Percentiles rank a stretch among this genome's conserved stretches.
phyloP scores from a whole-genome alignment of 768 basidiomycete genomes.

The Amanita muscaria region DNA sequence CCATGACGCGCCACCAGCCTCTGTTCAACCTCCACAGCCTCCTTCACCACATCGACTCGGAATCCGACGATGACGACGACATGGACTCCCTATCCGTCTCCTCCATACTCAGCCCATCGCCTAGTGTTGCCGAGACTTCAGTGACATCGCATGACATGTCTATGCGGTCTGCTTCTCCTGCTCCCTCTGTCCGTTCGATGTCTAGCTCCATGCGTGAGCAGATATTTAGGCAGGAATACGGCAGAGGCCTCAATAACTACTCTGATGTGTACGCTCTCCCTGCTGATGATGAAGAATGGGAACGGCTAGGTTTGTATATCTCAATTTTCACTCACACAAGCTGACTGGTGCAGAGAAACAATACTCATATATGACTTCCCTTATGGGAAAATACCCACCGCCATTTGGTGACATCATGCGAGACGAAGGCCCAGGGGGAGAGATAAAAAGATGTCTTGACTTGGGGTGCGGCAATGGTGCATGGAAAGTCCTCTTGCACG shows the following conservation, averaged over 20 bases:
- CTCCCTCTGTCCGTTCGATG: conserved; percentile 61
- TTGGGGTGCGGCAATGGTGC: conserved; percentile 74
- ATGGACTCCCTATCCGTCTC: conserved; percentile 38
- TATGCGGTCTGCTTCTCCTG: conserved; percentile 57
- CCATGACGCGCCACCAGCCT: neutral
- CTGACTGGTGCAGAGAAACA: conserved; percentile 45
- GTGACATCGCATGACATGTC: conserved; percentile 51
- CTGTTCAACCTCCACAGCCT: neutral
- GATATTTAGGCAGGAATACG: conserved; percentile 57
- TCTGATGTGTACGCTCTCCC: conserved; percentile 74
- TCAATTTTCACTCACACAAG: conserved; percentile 2
- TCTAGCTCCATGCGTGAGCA: conserved; percentile 53
- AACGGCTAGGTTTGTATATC: conserved; percentile 47
- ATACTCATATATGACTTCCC: conserved; percentile 51
- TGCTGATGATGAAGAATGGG: conserved; percentile 70
- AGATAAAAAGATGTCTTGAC: conserved; percentile 58
- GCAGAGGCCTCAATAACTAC: conserved; percentile 64
- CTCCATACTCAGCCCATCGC: conserved; percentile 27
- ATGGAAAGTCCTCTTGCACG: conserved; percentile 39
- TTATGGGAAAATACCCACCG: conserved; percentile 62
- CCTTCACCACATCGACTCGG: neutral
- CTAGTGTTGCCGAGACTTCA: conserved; percentile 34
- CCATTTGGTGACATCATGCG: conserved; percentile 50
- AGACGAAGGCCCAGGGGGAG: conserved; percentile 41
- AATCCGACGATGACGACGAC: conserved; percentile 31